phyloP scores from a whole-genome alignment of 495 filamentous ascomycete genomes.

The Neurospora hispaniola region DNA sequence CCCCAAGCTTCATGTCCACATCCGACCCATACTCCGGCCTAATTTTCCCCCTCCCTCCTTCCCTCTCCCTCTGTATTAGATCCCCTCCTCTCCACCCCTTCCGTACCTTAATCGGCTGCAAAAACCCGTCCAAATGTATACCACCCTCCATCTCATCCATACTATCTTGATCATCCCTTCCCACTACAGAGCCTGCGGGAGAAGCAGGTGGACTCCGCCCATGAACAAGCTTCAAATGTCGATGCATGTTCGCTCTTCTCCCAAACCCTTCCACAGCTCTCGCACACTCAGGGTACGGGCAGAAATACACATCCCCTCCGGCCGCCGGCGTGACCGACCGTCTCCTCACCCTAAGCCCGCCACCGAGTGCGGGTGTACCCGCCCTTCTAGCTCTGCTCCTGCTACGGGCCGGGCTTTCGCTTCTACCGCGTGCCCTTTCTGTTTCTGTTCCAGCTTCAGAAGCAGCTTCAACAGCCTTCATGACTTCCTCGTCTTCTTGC shows the following conservation, averaged over 20 bases:
- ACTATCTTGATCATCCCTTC: conserved; percentile 25
- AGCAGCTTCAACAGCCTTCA: background rate
- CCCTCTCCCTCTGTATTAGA: background rate
- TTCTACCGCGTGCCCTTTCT: background rate
- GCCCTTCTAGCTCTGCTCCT: background rate
- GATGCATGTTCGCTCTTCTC: conserved; percentile 8
- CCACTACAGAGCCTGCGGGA: background rate
- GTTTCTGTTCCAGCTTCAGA: background rate
- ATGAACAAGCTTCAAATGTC: conserved; percentile 28
- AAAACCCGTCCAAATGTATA: conserved; percentile 43
- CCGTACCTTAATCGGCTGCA: conserved; percentile 29
- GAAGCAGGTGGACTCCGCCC: conserved; percentile 3
- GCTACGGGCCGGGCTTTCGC: background rate
- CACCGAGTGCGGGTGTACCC: background rate
- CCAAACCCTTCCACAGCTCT: conserved; percentile 10
- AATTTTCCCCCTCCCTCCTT: background rate
- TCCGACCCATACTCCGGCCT: background rate
- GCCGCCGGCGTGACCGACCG: background rate
- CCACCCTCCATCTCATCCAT: conserved; percentile 42
- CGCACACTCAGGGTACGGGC: conserved; percentile 10
- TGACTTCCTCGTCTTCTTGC: background rate
- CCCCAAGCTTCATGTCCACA: background rate
- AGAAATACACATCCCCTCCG: conserved; percentile 4
- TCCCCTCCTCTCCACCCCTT: conserved; percentile 23
- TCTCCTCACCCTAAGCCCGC: background rate